phyloP scores from a whole-genome alignment of 2,329 filamentous ascomycete genomes.

The Cucurbitaria berberidis region DNA sequence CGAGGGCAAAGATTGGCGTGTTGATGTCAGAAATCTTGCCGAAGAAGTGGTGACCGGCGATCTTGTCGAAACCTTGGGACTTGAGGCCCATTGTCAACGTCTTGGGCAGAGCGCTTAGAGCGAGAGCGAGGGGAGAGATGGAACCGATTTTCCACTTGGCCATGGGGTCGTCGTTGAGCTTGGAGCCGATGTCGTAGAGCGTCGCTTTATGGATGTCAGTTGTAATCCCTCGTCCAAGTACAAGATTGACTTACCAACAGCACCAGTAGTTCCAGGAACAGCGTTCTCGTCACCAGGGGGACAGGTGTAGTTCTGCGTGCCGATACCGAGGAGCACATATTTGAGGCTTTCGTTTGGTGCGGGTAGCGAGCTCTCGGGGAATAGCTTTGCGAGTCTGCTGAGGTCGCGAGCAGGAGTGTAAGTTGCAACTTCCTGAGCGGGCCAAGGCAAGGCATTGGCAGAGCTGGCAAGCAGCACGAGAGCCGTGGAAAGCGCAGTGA shows the following conservation, averaged over 20 bases:
- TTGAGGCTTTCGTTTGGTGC: slow-evolving; percentile 47
- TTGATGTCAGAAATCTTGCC: slow-evolving; percentile 34
- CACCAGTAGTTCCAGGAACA: slow-evolving; percentile 42
- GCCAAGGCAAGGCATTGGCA: slow-evolving; percentile 21
- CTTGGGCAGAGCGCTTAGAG: slow-evolving; percentile 25
- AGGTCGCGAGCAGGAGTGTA: slow-evolving; percentile 29
- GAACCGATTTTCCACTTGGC: slow-evolving; percentile 42
- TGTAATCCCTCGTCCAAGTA: not conserved
- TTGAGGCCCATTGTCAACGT: slow-evolving; percentile 36
- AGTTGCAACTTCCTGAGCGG: slow-evolving; percentile 8
- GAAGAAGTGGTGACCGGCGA: slow-evolving; percentile 73
- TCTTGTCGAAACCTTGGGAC: slow-evolving; percentile 41
- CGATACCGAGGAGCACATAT: slow-evolving; percentile 56
- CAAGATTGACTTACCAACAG: slow-evolving; percentile 33
- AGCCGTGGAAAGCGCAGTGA: slow-evolving; percentile 32
- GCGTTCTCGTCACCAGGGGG: slow-evolving; percentile 27
- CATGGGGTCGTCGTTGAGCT: slow-evolving; percentile 35
- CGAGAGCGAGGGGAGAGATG: slow-evolving; percentile 43
- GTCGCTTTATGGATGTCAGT: slow-evolving; percentile 33
- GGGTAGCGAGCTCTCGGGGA: slow-evolving; percentile 41
- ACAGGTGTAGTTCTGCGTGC: slow-evolving; percentile 62
- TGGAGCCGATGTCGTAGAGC: slow-evolving; percentile 45
- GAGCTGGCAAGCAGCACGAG: slow-evolving; percentile 27
- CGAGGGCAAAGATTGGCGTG: slow-evolving; percentile 67
- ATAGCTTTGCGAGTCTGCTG: slow-evolving; percentile 29